Evolutionary conservation across 176 grass and related monocot genomes (phyloP).

Genomic region (Miscanthus lutarioriparius): DNA sequence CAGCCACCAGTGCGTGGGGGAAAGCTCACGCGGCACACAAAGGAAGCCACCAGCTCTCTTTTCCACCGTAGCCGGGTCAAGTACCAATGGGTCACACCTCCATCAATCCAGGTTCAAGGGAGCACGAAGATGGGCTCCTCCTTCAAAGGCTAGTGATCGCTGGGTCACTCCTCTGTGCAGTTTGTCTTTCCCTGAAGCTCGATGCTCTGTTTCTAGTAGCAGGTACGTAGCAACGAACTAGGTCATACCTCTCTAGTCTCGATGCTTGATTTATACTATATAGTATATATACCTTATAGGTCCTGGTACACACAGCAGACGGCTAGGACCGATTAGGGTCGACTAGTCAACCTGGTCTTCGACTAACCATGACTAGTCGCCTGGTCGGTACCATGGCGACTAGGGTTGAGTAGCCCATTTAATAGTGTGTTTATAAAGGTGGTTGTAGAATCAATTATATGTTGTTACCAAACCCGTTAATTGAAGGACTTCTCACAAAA

Average conservation of each 20-base stretch:
- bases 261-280: neutral
- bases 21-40: neutral
- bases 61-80: neutral
- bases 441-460: neutral
- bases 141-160: neutral
- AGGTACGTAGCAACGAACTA: neutral
- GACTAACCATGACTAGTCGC: neutral
- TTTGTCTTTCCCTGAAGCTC: neutral
- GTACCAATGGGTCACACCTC: neutral
- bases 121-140: neutral
- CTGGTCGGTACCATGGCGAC: neutral
- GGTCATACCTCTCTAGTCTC: neutral
- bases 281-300: neutral
- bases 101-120: neutral
- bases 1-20: neutral
- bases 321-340: neutral
- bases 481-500: neutral
- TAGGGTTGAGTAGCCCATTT: neutral
- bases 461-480: neutral
- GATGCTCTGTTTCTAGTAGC: neutral
- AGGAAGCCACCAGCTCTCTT: neutral
- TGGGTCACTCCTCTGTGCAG: neutral
- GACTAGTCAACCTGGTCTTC: neutral
- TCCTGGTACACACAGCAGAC: neutral
- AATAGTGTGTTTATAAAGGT: neutral